phyloP scores from a whole-genome alignment of 1,284 basidiomycete genomes.

The Sanghuangporus sanghuang region DNA sequence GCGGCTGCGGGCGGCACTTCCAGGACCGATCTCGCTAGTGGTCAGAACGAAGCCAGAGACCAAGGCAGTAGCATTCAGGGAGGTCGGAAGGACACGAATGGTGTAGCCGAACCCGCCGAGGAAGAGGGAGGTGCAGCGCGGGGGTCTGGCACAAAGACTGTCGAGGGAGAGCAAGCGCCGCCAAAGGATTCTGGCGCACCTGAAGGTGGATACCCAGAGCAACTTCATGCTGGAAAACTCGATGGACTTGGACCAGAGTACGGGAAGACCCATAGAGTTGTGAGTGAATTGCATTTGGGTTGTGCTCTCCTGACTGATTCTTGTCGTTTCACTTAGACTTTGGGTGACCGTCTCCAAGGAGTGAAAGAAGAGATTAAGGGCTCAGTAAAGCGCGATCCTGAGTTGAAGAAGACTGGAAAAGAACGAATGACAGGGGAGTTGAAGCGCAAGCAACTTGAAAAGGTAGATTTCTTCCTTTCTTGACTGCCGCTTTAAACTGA shows the following conservation, averaged over 20 bases:
- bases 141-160: neutral
- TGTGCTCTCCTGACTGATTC: neutral
- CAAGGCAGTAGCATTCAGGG: neutral
- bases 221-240: constrained; percentile 25
- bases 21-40: neutral
- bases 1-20: neutral
- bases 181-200: neutral
- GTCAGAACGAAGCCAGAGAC: neutral
- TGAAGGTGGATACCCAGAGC: constrained; percentile 22
- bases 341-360: constrained; percentile 17
- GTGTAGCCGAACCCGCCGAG: constrained; percentile 7
- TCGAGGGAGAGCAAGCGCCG: neutral
- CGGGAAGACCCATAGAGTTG: constrained; percentile 12
- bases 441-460: constrained; percentile 15
- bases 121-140: constrained; percentile 12
- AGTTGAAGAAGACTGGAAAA: constrained; percentile 14
- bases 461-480: constrained; percentile 10
- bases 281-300: neutral
- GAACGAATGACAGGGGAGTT: constrained; percentile 19
- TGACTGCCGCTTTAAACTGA: neutral
- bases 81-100: neutral
- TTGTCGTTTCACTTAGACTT: constrained; percentile 4
- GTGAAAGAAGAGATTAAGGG: constrained; percentile 18
- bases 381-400: constrained; percentile 14
- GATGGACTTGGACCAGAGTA: constrained; percentile 25